Evolutionary conservation across 345 rosid species (phyloP).

Genomic region (Eucalyptus cloeziana): DNA sequence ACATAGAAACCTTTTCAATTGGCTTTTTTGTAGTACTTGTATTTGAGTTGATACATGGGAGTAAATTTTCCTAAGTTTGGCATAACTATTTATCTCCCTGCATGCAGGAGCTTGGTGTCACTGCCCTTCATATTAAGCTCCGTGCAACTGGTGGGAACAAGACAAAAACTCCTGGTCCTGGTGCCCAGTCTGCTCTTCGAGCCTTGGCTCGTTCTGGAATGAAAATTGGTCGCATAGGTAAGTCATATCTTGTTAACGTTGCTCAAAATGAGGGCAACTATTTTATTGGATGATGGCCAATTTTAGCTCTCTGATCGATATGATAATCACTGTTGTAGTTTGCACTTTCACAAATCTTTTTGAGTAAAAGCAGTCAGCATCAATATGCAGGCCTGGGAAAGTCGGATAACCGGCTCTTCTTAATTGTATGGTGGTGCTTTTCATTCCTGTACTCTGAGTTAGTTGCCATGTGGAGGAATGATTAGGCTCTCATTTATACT

Average conservation of each 20-base stretch:
- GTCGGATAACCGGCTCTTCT: neutral
- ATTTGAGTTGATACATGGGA: neutral
- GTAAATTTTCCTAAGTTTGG: neutral
- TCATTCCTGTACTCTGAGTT: neutral
- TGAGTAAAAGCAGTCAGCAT: neutral
- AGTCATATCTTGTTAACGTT: neutral
- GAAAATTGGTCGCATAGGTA: constrained; percentile 83
- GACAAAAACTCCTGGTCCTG: constrained; percentile 85
- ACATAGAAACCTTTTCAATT: neutral
- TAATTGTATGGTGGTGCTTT: neutral
- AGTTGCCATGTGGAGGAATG: neutral
- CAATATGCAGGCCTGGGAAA: neutral
- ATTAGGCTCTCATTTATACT: neutral
- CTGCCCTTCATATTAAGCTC: constrained; percentile 75
- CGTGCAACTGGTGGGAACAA: constrained; percentile 87
- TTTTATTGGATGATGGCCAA: neutral
- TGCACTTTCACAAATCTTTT: neutral
- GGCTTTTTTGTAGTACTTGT: neutral
- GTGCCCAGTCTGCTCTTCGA: constrained; percentile 79
- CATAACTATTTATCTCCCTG: neutral
- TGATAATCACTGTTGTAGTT: neutral
- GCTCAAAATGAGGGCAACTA: neutral
- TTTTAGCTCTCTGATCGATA: neutral
- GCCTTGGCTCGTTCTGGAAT: constrained; percentile 87
- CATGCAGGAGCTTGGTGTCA: constrained; percentile 57